Conservation (phyloP, 805 yeast species). For the Teunomyces gatunensis region DNA sequence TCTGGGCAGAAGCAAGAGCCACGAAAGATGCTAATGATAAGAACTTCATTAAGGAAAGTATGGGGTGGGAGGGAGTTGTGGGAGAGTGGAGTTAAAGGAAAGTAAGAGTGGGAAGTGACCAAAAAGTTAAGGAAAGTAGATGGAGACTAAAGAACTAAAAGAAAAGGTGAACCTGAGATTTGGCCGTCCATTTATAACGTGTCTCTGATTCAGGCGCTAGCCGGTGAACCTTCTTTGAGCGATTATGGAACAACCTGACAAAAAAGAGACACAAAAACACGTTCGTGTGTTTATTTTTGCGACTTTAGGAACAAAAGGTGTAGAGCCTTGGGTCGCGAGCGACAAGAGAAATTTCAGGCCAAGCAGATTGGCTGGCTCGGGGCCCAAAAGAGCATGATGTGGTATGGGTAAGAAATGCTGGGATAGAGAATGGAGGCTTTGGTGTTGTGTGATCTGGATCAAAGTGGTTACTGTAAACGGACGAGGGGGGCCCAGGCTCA, state of each 20-base stretch:
- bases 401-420: too few relatives aligned
- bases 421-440: too few relatives aligned
- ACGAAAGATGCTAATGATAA: conserved; percentile 20
- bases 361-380: not conserved
- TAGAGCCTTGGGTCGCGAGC: not conserved
- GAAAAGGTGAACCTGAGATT: not conserved
- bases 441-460: too few relatives aligned
- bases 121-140: conserved; percentile 4
- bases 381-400: too few relatives aligned
- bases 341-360: not conserved
- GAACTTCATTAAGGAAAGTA: conserved; percentile 18
- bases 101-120: not conserved
- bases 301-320: not conserved
- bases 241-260: not conserved
- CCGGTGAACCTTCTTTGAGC: not conserved
- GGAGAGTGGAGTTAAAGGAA: not conserved
- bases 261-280: not conserved
- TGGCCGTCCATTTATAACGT: not conserved
- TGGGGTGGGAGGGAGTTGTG: not conserved
- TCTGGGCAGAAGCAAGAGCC: conserved; percentile 20
- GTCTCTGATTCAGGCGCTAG: not conserved
- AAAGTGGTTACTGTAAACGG: too few relatives aligned
- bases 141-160: not conserved
- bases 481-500: too few relatives aligned
- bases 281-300: not conserved